These are phyloP conservation scores for Sarocladium oryzae DNA, from an alignment of 2,329 filamentous ascomycete species.

Conservation along the genomic window DNA sequence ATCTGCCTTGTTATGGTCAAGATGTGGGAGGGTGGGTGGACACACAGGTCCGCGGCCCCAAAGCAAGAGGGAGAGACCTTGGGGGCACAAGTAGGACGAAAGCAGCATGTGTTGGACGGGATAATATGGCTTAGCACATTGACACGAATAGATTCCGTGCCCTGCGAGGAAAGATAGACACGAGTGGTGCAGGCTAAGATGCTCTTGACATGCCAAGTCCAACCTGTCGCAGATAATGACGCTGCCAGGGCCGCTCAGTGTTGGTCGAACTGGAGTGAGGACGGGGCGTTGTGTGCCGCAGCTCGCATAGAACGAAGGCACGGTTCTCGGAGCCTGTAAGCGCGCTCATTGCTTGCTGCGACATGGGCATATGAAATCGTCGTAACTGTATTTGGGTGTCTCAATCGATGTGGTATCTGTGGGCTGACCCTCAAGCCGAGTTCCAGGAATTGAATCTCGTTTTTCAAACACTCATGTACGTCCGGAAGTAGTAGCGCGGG, in stretches of 20 bases:
- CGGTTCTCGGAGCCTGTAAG: background rate
- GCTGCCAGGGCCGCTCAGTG: background rate
- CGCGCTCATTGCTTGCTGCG: background rate
- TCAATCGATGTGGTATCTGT: too few species aligned
- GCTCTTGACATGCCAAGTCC: slow-evolving; percentile 2
- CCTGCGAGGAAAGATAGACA: background rate
- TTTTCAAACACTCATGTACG: background rate
- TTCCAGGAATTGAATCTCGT: background rate
- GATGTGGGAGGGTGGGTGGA: background rate
- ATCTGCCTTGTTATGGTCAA: background rate
- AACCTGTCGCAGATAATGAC: background rate
- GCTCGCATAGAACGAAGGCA: background rate
- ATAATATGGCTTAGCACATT: slow-evolving; percentile 4
- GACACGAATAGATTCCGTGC: slow-evolving; percentile 1
- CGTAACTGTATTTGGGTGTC: too few species aligned
- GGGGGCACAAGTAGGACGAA: background rate
- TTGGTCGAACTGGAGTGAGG: background rate
- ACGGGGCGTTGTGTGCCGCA: slow-evolving; percentile 1
- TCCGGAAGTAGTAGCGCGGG: background rate
- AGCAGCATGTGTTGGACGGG: background rate
- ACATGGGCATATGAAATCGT: too few species aligned
- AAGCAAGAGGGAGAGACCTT: background rate
- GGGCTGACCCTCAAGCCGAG: background rate
- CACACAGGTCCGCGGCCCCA: background rate
- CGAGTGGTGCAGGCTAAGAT: background rate